phyloP scores from a whole-genome alignment of 768 basidiomycete genomes.

The Termitomyces sp. region DNA sequence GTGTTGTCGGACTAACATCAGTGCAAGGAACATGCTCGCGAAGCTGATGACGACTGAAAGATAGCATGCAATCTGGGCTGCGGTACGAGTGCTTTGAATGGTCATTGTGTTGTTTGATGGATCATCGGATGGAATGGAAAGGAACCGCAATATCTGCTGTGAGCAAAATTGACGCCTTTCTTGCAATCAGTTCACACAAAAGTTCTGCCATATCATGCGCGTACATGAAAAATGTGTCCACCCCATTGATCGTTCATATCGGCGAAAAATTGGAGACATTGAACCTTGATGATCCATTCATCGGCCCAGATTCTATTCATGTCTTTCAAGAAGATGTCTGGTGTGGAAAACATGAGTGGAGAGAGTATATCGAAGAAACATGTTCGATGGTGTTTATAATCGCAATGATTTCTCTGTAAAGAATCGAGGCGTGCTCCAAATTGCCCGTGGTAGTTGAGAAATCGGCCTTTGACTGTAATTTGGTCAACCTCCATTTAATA shows the following conservation, averaged over 20 bases:
- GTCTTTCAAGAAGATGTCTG: constrained; percentile 32
- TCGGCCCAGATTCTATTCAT: constrained; percentile 47
- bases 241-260: constrained; percentile 24
- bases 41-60: constrained; percentile 36
- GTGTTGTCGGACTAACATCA: constrained; percentile 39
- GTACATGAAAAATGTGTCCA: constrained; percentile 8
- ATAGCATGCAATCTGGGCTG: constrained; percentile 36
- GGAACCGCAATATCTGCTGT: constrained; percentile 43
- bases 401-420: constrained; percentile 16
- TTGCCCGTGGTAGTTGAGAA: constrained; percentile 39
- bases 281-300: constrained; percentile 25
- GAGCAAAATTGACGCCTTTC: constrained; percentile 42
- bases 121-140: constrained; percentile 38
- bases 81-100: constrained; percentile 11
- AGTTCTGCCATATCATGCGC: constrained; percentile 28
- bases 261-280: constrained; percentile 33
- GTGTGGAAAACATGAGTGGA: constrained; percentile 37
- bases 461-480: constrained; percentile 16
- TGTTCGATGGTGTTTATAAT: constrained; percentile 22
- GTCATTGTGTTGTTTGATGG: constrained; percentile 23
- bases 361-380: constrained; percentile 39
- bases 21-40: constrained; percentile 36
- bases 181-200: too few species aligned
- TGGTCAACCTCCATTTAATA: neutral
- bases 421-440: constrained; percentile 33